phyloP scores from a whole-genome alignment of 306 rosid genomes.

The Bauhinia variegata region DNA sequence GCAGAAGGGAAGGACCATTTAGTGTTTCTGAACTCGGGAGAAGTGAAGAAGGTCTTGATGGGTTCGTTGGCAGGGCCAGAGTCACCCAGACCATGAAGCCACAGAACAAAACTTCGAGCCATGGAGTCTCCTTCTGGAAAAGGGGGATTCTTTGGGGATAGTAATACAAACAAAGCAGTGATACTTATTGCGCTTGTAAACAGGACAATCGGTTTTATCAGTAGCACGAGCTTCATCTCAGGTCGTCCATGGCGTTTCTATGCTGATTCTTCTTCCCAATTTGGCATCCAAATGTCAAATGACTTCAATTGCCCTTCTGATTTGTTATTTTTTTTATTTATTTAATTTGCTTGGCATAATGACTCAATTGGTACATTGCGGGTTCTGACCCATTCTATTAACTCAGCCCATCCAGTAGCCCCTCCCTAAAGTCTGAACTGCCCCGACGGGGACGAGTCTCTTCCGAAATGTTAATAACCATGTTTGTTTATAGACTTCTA shows the following conservation, averaged over 20 bases:
- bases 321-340: too few species aligned
- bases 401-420: too few species aligned
- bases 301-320: constrained; percentile 12
- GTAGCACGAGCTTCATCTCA: constrained; percentile 43
- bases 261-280: not conserved
- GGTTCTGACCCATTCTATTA: too few species aligned
- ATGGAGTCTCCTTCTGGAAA: constrained; percentile 42
- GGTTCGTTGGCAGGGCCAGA: constrained; percentile 96
- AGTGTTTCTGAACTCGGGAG: constrained; percentile 65
- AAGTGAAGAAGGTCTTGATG: constrained; percentile 74
- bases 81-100: constrained; percentile 92
- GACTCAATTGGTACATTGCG: too few species aligned
- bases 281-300: not conserved
- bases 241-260: constrained; percentile 15
- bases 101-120: constrained; percentile 79
- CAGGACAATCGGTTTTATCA: constrained; percentile 40
- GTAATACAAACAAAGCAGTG: constrained; percentile 38
- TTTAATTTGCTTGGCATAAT: too few species aligned
- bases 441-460: too few species aligned
- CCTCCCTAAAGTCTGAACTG: too few species aligned
- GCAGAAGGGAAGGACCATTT: constrained; percentile 90
- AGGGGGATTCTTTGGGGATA: constrained; percentile 27
- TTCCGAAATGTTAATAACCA: too few species aligned
- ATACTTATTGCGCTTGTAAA: constrained; percentile 37
- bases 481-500: too few species aligned